Conservation (phyloP, 179 eudicot species). For the Gypsophila paniculata region DNA sequence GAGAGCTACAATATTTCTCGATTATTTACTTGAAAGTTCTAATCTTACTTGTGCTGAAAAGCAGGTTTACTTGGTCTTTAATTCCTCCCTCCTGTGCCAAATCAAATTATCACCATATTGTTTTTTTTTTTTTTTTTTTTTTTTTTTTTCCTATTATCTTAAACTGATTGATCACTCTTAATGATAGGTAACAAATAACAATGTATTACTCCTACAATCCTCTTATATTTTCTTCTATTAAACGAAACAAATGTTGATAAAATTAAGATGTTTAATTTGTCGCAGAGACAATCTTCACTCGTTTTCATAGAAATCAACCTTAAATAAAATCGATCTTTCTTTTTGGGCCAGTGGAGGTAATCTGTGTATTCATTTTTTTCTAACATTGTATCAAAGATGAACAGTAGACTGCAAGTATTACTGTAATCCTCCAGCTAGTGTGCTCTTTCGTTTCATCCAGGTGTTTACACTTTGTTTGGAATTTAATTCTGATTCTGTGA, state of each 20-base stretch:
- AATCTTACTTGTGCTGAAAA: background rate
- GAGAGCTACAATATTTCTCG: background rate
- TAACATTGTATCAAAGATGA: background rate
- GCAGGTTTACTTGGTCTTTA: background rate
- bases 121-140: too few relatives aligned
- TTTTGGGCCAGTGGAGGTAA: background rate
- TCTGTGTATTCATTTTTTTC: background rate
- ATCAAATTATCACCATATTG: background rate
- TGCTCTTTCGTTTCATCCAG: background rate
- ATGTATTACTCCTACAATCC: background rate
- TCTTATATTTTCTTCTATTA: background rate
- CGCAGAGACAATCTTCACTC: background rate
- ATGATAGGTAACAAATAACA: background rate
- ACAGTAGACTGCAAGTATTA: background rate
- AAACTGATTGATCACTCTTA: background rate
- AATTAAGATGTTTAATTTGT: background rate
- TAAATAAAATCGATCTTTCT: background rate
- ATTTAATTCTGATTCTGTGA: constrained; percentile 5
- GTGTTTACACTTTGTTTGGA: background rate
- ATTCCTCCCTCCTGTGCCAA: background rate
- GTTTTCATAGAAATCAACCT: background rate
- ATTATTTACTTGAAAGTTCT: background rate
- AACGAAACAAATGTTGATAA: background rate
- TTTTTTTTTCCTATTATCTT: too few relatives aligned
- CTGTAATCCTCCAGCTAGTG: background rate